Evolutionary conservation across 495 filamentous ascomycete genomes (phyloP).

Genomic region (Immersiella caudata): DNA sequence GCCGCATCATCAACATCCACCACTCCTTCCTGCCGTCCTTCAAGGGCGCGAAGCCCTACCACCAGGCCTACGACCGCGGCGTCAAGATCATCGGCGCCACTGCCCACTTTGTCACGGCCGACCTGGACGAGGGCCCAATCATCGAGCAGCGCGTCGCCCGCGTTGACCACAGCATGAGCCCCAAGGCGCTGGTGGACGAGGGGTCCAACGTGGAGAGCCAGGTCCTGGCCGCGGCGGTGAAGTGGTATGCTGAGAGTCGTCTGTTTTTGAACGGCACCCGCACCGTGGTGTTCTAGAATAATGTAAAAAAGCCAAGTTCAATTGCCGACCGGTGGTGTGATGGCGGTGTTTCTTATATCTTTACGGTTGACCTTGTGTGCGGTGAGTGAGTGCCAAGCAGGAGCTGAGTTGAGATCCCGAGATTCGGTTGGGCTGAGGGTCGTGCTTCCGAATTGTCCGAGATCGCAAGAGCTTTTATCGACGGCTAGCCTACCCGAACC

Average conservation of each 20-base stretch:
- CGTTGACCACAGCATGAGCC: slow-evolving; percentile 69
- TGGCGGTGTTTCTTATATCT: neutral
- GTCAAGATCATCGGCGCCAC: slow-evolving; percentile 82
- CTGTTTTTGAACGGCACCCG: slow-evolving; percentile 72
- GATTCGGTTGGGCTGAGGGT: too few relatives aligned
- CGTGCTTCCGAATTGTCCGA: too few relatives aligned
- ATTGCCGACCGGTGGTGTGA: neutral
- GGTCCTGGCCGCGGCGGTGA: slow-evolving; percentile 70
- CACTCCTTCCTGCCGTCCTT: slow-evolving; percentile 78
- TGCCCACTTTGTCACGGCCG: slow-evolving; percentile 75
- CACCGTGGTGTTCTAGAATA: slow-evolving; percentile 67
- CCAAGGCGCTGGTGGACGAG: slow-evolving; percentile 70
- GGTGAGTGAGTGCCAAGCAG: too few relatives aligned
- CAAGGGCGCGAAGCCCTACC: slow-evolving; percentile 81
- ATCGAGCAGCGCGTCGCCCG: slow-evolving; percentile 75
- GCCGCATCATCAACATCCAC: slow-evolving; percentile 81
- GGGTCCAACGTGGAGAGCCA: slow-evolving; percentile 77
- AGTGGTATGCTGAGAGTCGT: slow-evolving; percentile 71
- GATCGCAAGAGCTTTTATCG: too few relatives aligned
- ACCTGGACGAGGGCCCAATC: slow-evolving; percentile 76
- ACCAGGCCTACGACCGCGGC: slow-evolving; percentile 75
- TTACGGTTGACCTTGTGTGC: too few relatives aligned
- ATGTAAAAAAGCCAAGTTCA: neutral
- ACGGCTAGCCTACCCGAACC: neutral
- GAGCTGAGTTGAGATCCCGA: too few relatives aligned